Conservation (phyloP, 176 grass and related monocot genomes). For the Leersia perrieri region DNA sequence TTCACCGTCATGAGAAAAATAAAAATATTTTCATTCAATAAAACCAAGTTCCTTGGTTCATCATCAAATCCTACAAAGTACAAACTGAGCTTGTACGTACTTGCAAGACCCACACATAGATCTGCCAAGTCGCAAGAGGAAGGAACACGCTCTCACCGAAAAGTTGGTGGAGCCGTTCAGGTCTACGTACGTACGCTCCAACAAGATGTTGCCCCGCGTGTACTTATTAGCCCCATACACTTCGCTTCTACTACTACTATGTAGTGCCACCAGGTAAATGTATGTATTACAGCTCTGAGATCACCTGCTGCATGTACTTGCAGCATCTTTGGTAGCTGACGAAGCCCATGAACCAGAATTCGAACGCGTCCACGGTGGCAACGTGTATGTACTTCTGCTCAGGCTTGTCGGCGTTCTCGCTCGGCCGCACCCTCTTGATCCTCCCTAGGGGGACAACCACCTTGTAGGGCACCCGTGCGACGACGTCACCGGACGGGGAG, state of each 20-base stretch:
- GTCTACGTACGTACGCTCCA: slow-evolving; percentile 1
- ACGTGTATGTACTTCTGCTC: slow-evolving; percentile 83
- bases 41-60: slow-evolving; percentile 41
- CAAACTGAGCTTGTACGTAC: not conserved
- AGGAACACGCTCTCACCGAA: slow-evolving; percentile 45
- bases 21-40: slow-evolving; percentile 21
- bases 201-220: slow-evolving; percentile 21
- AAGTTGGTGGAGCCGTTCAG: slow-evolving; percentile 40
- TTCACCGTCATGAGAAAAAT: not conserved
- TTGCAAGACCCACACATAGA: not conserved
- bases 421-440: slow-evolving; percentile 48
- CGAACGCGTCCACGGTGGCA: slow-evolving; percentile 63
- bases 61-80: slow-evolving; percentile 24
- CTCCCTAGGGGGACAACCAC: slow-evolving; percentile 55
- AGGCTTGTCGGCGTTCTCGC: slow-evolving; percentile 68
- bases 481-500: slow-evolving; percentile 44
- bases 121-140: slow-evolving; percentile 23
- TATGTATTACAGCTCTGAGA: slow-evolving; percentile 23
- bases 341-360: slow-evolving; percentile 78
- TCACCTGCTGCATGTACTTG: slow-evolving; percentile 63
- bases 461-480: slow-evolving; percentile 78
- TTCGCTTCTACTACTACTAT: not conserved
- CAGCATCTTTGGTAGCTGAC: slow-evolving; percentile 58
- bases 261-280: not conserved
- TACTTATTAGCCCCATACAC: slow-evolving; percentile 14